These are phyloP conservation scores for Luzula sylvatica DNA, from an alignment of 176 grass and related monocot genomes.

Conservation along the genomic window DNA sequence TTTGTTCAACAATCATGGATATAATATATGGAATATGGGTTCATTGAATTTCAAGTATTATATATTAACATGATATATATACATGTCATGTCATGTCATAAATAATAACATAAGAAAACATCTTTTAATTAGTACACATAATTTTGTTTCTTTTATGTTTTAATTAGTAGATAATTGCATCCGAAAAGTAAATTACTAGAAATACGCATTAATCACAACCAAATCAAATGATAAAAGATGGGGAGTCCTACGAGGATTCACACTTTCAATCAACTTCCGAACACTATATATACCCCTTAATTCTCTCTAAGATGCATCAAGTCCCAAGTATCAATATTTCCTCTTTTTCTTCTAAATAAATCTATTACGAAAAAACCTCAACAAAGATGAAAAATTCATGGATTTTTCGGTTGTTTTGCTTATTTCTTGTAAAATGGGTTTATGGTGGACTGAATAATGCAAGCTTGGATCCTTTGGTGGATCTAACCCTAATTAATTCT, in stretches of 20 bases:
- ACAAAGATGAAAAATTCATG: not conserved
- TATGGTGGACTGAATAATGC: conserved; percentile 10
- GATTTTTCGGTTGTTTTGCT: conserved; percentile 10
- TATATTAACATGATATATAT: too few species aligned
- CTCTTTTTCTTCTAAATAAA: not conserved
- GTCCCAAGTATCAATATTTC: not conserved
- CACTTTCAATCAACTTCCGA: not conserved
- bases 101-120: too few species aligned
- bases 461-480: not conserved
- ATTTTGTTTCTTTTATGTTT: too few species aligned
- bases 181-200: too few species aligned
- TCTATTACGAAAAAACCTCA: not conserved
- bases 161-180: too few species aligned
- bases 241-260: not conserved
- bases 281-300: not conserved
- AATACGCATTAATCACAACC: too few species aligned
- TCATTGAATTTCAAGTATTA: too few species aligned
- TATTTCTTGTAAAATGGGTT: not conserved
- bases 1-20: too few species aligned
- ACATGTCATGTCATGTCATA: too few species aligned
- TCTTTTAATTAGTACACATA: too few species aligned
- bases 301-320: not conserved
- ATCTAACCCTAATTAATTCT: conserved; percentile 21
- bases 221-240: too few species aligned
- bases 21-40: too few species aligned